Conservation (phyloP, 2,329 filamentous ascomycete species). For the Cordyceps tenuipes region DNA sequence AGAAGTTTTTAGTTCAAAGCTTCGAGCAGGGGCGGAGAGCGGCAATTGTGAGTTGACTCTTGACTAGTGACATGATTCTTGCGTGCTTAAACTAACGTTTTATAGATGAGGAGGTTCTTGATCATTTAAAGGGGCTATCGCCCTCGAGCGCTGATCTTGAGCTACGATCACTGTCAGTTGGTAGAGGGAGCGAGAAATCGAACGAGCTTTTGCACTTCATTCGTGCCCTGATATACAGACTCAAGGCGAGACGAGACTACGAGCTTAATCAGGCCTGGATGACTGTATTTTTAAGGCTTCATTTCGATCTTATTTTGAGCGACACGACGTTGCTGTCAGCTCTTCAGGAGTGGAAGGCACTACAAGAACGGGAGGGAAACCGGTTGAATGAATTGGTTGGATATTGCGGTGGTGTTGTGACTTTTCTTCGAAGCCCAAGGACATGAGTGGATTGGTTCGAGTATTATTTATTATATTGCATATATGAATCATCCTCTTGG, state of each 20-base stretch:
- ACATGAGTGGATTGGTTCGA: constrained; percentile 26
- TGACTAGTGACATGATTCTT: not conserved
- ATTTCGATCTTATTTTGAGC: constrained; percentile 51
- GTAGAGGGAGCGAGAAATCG: constrained; percentile 37
- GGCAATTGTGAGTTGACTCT: constrained; percentile 48
- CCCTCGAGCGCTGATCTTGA: constrained; percentile 86
- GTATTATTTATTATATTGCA: not conserved
- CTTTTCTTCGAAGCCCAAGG: constrained; percentile 62
- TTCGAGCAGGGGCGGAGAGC: constrained; percentile 43
- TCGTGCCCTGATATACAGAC: constrained; percentile 62
- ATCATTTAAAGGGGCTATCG: constrained; percentile 69
- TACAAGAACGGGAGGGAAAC: constrained; percentile 62
- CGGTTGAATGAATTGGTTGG: constrained; percentile 71
- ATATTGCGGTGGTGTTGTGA: constrained; percentile 79
- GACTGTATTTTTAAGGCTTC: constrained; percentile 80
- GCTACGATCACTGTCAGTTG: constrained; percentile 64
- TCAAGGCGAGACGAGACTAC: constrained; percentile 69
- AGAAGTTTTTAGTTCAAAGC: constrained; percentile 49
- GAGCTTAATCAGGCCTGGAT: constrained; percentile 97
- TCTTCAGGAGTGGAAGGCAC: constrained; percentile 60
- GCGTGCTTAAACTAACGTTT: constrained; percentile 15
- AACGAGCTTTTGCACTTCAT: constrained; percentile 77
- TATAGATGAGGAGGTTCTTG: constrained; percentile 57
- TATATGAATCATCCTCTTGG: not conserved
- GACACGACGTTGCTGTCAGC: constrained; percentile 46